Base-by-base conservation (phyloP, 2,329 filamentous ascomycete genomes). In the Aspergillus hiratsukae region DNA sequence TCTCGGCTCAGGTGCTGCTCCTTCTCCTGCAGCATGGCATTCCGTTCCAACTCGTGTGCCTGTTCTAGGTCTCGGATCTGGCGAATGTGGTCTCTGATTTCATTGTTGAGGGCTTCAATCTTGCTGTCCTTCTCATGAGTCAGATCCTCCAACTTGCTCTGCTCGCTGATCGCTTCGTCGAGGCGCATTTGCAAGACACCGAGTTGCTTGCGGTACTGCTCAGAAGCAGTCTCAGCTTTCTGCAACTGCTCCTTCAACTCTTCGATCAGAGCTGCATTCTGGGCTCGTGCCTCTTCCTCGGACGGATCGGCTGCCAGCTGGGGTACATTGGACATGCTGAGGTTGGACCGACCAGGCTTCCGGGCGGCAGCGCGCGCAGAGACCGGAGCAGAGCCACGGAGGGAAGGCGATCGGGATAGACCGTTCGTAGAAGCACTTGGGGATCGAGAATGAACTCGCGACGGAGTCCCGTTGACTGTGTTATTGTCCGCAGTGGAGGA, bases 21-120 rank as follows among this genome's bases (percentile, higher is more conserved):
- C 77, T 95, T 94, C 73, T 97, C 93, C 75, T 92, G 91, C 69
- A 90, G 86, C 76, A 93, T 89, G 54, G 90, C 86, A 68, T 87
- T 90, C 61, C 91, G 85, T 76, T 99, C 94, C 48, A 89, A 86
- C 73, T 97, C 93, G 72, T 96, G 95, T 62, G 95, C 92, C 61
- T 87, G 86, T 74, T 97, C 92, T 78, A 97, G 87, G 72, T 99
- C 94, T 61, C 93, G 86, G 69, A 90, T 89, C 74, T 95, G 88
- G 61, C 91, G 85, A 29, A 87, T 84, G 54, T 87, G 82, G 64
- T 97, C 92, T 65, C 90, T 85, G 76, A 94, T 92, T 68, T 96
- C 90, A 66, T 90, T 91, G 68, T 87, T 86, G 53, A 97, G 80
- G 7, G 83, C 79, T 73, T 96, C 91, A 57, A 93, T 83, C 68